A percentile compares a stretch with the other conserved stretches of the same genome.
These are phyloP conservation scores for Xylogone sp. DNA, from an alignment of 2,329 filamentous ascomycete species.

Conservation along the genomic window DNA sequence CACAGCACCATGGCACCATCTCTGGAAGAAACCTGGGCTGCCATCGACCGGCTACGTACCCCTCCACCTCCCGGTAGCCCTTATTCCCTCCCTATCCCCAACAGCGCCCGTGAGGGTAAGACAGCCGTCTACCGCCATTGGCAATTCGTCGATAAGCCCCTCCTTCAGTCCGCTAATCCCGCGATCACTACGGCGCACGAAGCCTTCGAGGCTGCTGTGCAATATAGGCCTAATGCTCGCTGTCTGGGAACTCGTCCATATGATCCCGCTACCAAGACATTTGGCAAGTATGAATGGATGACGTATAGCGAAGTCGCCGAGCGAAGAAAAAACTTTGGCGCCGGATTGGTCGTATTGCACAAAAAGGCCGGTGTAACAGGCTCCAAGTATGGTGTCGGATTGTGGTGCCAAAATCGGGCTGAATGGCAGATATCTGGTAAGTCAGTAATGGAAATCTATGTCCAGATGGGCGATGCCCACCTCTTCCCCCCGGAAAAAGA, in stretches of 20 bases:
- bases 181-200: conserved; percentile 71
- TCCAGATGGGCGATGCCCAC: no score
- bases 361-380: conserved; percentile 64
- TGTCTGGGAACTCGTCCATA: conserved; percentile 82
- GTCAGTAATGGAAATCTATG: conserved; percentile 13
- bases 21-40: conserved; percentile 19
- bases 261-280: conserved; percentile 69
- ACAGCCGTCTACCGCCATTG: conserved; percentile 80
- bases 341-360: conserved; percentile 80
- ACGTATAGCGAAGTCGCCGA: conserved; percentile 76
- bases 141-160: conserved; percentile 65
- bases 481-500: no score
- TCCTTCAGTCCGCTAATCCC: conserved; percentile 71
- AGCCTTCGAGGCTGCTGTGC: conserved; percentile 67
- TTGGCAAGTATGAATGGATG: conserved; percentile 75
- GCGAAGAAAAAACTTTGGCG: conserved; percentile 79
- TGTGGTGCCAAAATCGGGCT: conserved; percentile 84
- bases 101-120: conserved; percentile 68
- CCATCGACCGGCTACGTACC: conserved; percentile 14
- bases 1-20: conserved; percentile 17
- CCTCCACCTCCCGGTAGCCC: conserved; percentile 40
- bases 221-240: conserved; percentile 59
- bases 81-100: conserved; percentile 74
- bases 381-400: conserved; percentile 68
- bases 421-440: conserved; percentile 82